Conservation (phyloP, 495 filamentous ascomycete species). For the Hypoxylon crocopeplum region DNA sequence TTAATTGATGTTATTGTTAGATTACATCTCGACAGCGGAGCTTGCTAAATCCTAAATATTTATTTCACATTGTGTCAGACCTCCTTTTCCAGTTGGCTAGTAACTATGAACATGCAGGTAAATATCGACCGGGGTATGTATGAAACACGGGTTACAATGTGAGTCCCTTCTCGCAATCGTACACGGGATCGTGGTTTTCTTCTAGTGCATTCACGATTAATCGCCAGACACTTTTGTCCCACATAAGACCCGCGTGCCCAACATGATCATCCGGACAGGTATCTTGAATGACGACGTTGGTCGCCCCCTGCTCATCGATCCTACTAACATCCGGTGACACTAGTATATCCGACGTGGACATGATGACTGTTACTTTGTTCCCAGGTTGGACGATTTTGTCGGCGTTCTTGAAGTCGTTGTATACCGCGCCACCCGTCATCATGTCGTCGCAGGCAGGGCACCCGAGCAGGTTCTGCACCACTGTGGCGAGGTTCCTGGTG, state of each 20-base stretch:
- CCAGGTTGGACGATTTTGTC: slow-evolving; percentile 55
- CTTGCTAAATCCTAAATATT: too few relatives aligned
- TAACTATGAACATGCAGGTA: too few relatives aligned
- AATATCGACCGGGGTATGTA: too few relatives aligned
- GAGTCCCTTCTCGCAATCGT: slow-evolving; percentile 36
- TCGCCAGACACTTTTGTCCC: slow-evolving; percentile 62
- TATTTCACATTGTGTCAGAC: too few relatives aligned
- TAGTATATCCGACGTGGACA: slow-evolving; percentile 55
- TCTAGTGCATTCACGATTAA: slow-evolving; percentile 60
- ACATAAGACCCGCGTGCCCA: slow-evolving; percentile 61
- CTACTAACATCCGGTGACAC: slow-evolving; percentile 55
- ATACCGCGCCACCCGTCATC: slow-evolving; percentile 44
- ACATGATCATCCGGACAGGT: slow-evolving; percentile 55
- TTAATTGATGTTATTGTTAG: too few relatives aligned
- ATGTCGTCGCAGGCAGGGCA: slow-evolving; percentile 57
- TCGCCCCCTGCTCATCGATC: slow-evolving; percentile 54
- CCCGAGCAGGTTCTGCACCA: slow-evolving; percentile 48
- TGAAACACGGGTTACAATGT: too few relatives aligned
- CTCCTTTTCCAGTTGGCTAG: too few relatives aligned
- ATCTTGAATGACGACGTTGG: slow-evolving; percentile 56
- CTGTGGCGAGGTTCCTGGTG: slow-evolving; percentile 36
- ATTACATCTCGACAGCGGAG: too few relatives aligned
- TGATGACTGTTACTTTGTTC: slow-evolving; percentile 57
- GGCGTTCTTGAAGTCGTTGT: slow-evolving; percentile 49
- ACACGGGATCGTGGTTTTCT: slow-evolving; percentile 36